Evolutionary conservation across 768 basidiomycete genomes (phyloP), one percentile per base, ranked within the genome.

Genomic region (Suillus fuscotomentosus): DNA sequence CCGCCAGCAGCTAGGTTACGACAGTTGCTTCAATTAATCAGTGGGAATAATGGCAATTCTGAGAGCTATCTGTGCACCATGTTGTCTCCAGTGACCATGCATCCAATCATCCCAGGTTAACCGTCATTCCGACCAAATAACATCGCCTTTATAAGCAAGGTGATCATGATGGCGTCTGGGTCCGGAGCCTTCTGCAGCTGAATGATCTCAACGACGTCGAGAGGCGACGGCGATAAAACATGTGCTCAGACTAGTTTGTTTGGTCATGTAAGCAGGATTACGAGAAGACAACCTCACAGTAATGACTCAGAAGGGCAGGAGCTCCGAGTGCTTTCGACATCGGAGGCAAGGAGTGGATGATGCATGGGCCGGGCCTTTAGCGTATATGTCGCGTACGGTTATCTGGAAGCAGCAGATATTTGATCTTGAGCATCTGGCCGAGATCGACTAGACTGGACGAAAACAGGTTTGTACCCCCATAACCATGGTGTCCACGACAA

Each of bases 231-330:
- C 39, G 73, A 68, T 10, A 57, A 61, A 48, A 66, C 60, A 60
- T 31, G 50, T 41, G 59, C 61, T 66, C 42, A 27, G 73, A 11
- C 70, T 22, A 76, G 43, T 27, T 65, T 67, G 38, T 75, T 67
- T 75, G 73, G 3, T 70, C 69, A 6, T 71, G 67, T 0, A 69
- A 55, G 27, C 71, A 74, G 1, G 73, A 75, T 54, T 71, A 71
- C 2, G 70, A 68, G 34, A 75, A 73, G 45, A 76, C 65, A 9
- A 75, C 71, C 39, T 75, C 73, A n/a, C 73, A 75, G 24, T 11
- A 3, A 41, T 3, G 31, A 31, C 31, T 6, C 31, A 69, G 71
- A n/a, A 75, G 66, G 14, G 67, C 63, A 2, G 70, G 75, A 75
- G 5, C 75, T 27, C 68, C 66, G 27, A 75, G 71, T 31, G 70